phyloP scores from a whole-genome alignment of 345 rosid species.

The Cardamine occulta region DNA sequence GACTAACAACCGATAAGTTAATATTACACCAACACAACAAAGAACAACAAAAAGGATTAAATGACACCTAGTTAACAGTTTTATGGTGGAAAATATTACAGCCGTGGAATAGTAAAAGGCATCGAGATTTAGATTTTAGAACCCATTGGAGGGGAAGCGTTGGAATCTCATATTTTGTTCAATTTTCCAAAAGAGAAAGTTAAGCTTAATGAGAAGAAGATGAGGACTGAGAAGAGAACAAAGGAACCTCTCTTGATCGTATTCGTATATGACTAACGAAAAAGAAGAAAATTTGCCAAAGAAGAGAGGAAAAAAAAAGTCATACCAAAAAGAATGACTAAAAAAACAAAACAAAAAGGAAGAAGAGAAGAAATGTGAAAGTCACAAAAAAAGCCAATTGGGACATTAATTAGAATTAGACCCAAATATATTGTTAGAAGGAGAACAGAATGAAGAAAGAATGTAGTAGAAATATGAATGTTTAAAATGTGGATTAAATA shows the following conservation, averaged over 20 bases:
- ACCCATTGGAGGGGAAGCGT: not conserved
- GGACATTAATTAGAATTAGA: not conserved
- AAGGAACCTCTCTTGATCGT: not conserved
- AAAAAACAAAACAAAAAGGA: no score
- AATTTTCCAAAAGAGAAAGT: not conserved
- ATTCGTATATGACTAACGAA: not conserved
- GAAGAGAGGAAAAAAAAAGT: not conserved
- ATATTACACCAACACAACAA: not conserved
- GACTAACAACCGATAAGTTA: not conserved
- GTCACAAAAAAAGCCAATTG: not conserved
- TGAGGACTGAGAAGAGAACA: not conserved
- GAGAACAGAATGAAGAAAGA: not conserved
- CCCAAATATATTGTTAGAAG: not conserved
- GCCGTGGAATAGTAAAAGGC: not conserved
- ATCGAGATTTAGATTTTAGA: not conserved
- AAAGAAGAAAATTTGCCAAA: not conserved
- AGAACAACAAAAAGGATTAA: not conserved
- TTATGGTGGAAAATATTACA: not conserved
- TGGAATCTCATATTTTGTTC: not conserved
- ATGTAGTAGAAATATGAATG: not conserved
- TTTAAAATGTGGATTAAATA: no score
- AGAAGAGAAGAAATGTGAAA: not conserved
- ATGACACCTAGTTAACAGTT: constrained; percentile 12
- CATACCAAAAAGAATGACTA: no score
- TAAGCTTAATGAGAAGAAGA: not conserved